Conservation (phyloP, 2,329 filamentous ascomycete species). For the Herpotrichia juniperi region DNA sequence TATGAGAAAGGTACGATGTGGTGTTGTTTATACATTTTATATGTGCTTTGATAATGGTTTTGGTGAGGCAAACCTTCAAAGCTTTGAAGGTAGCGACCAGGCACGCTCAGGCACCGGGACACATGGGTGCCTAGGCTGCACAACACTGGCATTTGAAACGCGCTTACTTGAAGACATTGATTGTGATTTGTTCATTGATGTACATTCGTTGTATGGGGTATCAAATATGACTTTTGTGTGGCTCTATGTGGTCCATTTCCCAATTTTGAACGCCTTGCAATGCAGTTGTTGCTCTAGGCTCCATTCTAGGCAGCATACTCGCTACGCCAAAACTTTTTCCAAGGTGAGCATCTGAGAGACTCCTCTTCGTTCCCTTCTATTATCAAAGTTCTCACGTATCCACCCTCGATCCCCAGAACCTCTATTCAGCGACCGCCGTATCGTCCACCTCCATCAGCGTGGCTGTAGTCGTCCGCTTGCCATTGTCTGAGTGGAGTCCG, state of each 20-base stretch:
- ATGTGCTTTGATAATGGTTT: conserved; percentile 17
- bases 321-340: not conserved
- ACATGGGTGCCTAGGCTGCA: conserved; percentile 27
- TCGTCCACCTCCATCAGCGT: conserved; percentile 43
- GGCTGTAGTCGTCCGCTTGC: conserved; percentile 47
- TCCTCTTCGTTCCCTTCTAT: not conserved
- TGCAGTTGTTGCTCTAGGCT: conserved; percentile 26
- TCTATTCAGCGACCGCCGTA: conserved; percentile 5
- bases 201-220: conserved; percentile 28
- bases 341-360: not conserved
- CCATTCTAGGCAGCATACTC: not conserved
- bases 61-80: conserved; percentile 18
- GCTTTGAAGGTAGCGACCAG: conserved; percentile 39
- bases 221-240: conserved; percentile 34
- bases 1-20: conserved; percentile 1
- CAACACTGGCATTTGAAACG: conserved; percentile 13
- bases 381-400: not conserved
- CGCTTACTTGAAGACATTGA: not conserved
- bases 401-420: not conserved
- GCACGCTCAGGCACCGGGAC: conserved; percentile 40
- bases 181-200: conserved; percentile 9
- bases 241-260: conserved; percentile 28
- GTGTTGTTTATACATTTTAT: conserved; percentile 27
- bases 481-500: conserved; percentile 75
- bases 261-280: conserved; percentile 38